Base-by-base conservation (phyloP, 2,329 filamentous ascomycete genomes). In the Apiospora phragmitis region DNA sequence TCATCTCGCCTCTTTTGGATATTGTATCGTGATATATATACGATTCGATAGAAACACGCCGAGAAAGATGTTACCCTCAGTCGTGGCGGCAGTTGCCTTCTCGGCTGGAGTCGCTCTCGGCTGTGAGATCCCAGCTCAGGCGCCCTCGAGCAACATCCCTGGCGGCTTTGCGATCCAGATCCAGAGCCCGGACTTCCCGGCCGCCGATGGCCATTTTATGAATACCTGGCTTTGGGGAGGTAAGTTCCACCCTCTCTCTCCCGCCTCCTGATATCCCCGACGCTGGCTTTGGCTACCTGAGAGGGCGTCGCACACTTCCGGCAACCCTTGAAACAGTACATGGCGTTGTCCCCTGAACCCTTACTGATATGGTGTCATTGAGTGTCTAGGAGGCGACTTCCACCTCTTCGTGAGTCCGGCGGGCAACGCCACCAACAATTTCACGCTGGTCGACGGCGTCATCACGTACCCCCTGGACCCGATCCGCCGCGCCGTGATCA, bases 401-500 rank as follows among this genome's bases (percentile, higher is more conserved):
- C 81, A 83, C 73, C 73, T 82, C 21, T 82, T 82, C 69, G 76
- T 83, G 43, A 77, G 76, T 41, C 81, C 81, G 8, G 78, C 80
- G 0, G 83, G 83, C 41, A 79, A 80, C 66, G 72, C 75, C 2
- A 80, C 82, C 4, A 78, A 75, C 65, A 77, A 82, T 70, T 77
- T 83, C 49, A 79, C 79, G 3, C 80, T 85, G 35, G 76, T 80
- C 43, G 74, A 81, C 59, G 83, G 83, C 8, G 75, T 83, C 18
- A 78, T 84, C 70, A 80, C 77, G 12, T 68, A 78, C 11, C 75
- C 76, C 26, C 77, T 76, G 76, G 73, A 74, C 32, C 68, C 76
- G 67, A 70, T 72, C 62, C 70, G 76, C 29, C 79, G 79, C 32
- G 83, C 82, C 1, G 83, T 84, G 38, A 84, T 85, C 68, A 83